phyloP scores from a whole-genome alignment of 495 filamentous ascomycete genomes.

The Neurospora pannonica region DNA sequence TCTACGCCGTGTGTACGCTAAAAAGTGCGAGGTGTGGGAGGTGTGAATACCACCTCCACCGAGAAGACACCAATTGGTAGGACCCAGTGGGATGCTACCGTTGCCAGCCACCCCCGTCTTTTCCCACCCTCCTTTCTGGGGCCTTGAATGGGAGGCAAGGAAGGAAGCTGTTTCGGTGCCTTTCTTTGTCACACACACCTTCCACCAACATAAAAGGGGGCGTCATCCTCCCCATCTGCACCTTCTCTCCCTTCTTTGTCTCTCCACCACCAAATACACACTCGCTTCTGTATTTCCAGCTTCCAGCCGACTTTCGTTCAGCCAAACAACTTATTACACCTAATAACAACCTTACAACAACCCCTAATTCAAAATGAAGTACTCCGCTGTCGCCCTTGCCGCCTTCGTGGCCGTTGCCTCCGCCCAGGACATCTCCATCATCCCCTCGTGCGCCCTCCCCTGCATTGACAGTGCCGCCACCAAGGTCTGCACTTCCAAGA shows the following conservation, averaged over 20 bases:
- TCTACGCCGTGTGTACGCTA: not conserved
- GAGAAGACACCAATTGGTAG: not conserved
- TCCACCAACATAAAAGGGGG: not conserved
- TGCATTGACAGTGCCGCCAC: constrained; percentile 29
- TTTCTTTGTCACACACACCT: not conserved
- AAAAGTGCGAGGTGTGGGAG: not conserved
- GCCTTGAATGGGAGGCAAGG: not conserved
- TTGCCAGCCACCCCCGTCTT: not conserved
- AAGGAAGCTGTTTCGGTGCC: not conserved
- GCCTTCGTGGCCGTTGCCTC: constrained; percentile 24
- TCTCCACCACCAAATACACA: not conserved
- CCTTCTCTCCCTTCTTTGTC: not conserved
- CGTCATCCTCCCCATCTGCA: not conserved
- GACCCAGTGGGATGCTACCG: not conserved
- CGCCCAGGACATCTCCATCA: constrained; percentile 27
- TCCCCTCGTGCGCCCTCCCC: constrained; percentile 30
- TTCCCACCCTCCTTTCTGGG: not conserved
- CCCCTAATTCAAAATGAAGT: constrained; percentile 29
- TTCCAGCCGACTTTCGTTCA: not conserved
- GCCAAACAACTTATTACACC: not conserved
- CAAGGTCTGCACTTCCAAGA: constrained; percentile 24
- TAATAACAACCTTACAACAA: not conserved
- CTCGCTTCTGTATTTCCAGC: not conserved
- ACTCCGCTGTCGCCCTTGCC: constrained; percentile 22
- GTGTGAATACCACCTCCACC: not conserved